Conservation (phyloP, 495 filamentous ascomycete species). For the Annulohypoxylon moriforme region DNA sequence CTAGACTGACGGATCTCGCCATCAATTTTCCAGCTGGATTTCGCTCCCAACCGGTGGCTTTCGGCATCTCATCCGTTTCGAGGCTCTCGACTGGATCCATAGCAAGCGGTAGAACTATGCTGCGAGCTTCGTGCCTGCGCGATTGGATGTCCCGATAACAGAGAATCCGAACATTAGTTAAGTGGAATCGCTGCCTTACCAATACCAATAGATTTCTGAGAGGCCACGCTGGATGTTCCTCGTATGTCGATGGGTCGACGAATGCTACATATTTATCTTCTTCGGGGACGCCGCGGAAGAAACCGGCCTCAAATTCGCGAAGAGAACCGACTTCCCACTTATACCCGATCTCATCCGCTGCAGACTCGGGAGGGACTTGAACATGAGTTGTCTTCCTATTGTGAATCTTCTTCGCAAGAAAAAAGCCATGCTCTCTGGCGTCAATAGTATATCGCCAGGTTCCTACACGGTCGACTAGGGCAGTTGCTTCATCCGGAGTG, state of each 20-base stretch:
- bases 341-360: slow-evolving; percentile 63
- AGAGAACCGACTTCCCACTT: slow-evolving; percentile 81
- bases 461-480: slow-evolving; percentile 80
- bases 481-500: slow-evolving; percentile 72
- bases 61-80: slow-evolving; percentile 70
- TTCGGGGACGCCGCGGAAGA: slow-evolving; percentile 76
- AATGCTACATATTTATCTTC: slow-evolving; percentile 86
- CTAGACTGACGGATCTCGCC: slow-evolving; percentile 80
- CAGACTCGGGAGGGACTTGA: slow-evolving; percentile 42
- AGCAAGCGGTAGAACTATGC: slow-evolving; percentile 77
- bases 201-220: slow-evolving; percentile 89
- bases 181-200: slow-evolving; percentile 81
- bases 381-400: slow-evolving; percentile 23
- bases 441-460: slow-evolving; percentile 88
- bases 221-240: slow-evolving; percentile 89
- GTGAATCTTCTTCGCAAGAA: slow-evolving; percentile 81
- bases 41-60: slow-evolving; percentile 94
- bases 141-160: slow-evolving; percentile 87
- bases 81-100: slow-evolving; percentile 60
- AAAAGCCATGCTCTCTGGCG: slow-evolving; percentile 88
- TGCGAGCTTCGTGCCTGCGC: slow-evolving; percentile 79
- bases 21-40: slow-evolving; percentile 78
- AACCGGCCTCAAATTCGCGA: slow-evolving; percentile 82
- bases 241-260: slow-evolving; percentile 91
- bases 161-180: slow-evolving; percentile 83